A percentile compares a stretch with the other conserved stretches of the same genome.
Evolutionary conservation across 768 basidiomycete genomes (phyloP).

Genomic region (Boletus speciosus): DNA sequence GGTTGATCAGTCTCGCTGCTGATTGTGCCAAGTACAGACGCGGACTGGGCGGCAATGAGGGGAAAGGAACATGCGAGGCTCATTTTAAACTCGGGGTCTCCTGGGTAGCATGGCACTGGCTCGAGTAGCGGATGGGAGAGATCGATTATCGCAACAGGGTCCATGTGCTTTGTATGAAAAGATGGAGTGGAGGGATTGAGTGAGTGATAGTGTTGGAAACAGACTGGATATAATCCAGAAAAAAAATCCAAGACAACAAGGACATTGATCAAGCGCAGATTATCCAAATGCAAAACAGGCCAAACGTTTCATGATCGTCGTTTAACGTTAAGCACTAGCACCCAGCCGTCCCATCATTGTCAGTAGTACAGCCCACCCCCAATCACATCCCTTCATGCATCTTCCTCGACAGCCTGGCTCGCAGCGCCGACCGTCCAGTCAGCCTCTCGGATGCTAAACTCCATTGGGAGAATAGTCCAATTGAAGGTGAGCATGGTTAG

Average conservation of each 20-base stretch:
- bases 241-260: not conserved
- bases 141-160: conserved; percentile 17
- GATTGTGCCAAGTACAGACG: conserved; percentile 14
- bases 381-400: not conserved
- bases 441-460: conserved; percentile 15
- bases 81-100: conserved; percentile 26
- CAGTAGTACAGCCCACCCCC: not conserved
- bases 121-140: conserved; percentile 26
- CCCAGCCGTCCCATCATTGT: not conserved
- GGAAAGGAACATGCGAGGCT: conserved; percentile 17
- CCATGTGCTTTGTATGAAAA: conserved; percentile 14
- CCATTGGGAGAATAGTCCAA: conserved; percentile 3
- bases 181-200: not conserved
- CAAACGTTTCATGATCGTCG: not conserved
- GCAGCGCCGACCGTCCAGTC: conserved; percentile 3
- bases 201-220: not conserved
- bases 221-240: too few species aligned
- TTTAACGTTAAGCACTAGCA: not conserved
- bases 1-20: not conserved
- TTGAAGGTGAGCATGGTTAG: conserved; percentile 61
- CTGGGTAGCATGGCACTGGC: conserved; percentile 26
- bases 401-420: not conserved
- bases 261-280: not conserved
- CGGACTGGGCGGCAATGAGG: not conserved
- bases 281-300: not conserved